Conservation (phyloP, 2,329 filamentous ascomycete species). For the Colletotrichum sp. region DNA sequence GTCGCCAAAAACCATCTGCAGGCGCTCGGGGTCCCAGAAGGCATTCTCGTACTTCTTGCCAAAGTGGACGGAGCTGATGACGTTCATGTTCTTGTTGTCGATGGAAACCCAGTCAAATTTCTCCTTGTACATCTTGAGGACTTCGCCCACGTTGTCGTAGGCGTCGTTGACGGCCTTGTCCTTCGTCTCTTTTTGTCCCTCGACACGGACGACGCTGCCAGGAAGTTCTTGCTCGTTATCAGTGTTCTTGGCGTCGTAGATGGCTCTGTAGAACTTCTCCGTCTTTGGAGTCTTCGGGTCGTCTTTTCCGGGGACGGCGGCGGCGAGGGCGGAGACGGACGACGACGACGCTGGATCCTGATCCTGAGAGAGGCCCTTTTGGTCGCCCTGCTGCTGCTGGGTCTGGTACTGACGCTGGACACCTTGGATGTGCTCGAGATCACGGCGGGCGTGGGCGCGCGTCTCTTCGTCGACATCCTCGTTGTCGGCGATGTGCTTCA, state of each 20-base stretch:
- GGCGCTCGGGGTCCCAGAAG: slow-evolving; percentile 54
- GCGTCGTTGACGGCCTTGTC: slow-evolving; percentile 53
- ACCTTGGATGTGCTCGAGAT: slow-evolving; percentile 41
- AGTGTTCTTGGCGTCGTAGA: slow-evolving; percentile 48
- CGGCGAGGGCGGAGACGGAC: slow-evolving; percentile 3
- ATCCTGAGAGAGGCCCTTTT: background rate
- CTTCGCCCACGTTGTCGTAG: slow-evolving; percentile 54
- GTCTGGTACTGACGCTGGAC: slow-evolving; percentile 30
- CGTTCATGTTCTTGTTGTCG: slow-evolving; percentile 53
- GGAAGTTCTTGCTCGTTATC: slow-evolving; percentile 42
- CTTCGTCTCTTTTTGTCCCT: slow-evolving; percentile 42
- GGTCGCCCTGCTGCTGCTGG: slow-evolving; percentile 29
- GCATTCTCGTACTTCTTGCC: slow-evolving; percentile 56
- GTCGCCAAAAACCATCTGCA: slow-evolving; percentile 63
- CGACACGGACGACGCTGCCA: slow-evolving; percentile 45
- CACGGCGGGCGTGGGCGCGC: slow-evolving; percentile 38
- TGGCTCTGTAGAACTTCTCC: slow-evolving; percentile 37
- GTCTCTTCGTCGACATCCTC: slow-evolving; percentile 40
- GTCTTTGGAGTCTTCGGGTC: slow-evolving; percentile 19
- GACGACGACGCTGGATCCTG: background rate
- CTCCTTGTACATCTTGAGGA: slow-evolving; percentile 54
- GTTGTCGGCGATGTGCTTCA: background rate
- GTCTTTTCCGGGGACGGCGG: slow-evolving; percentile 21
- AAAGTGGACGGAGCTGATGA: slow-evolving; percentile 60
- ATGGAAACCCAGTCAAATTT: slow-evolving; percentile 57